Percentiles rank a stretch among this genome's conserved stretches.
phyloP scores from a whole-genome alignment of 2,329 filamentous ascomycete species.

The Dactylellina leptospora region DNA sequence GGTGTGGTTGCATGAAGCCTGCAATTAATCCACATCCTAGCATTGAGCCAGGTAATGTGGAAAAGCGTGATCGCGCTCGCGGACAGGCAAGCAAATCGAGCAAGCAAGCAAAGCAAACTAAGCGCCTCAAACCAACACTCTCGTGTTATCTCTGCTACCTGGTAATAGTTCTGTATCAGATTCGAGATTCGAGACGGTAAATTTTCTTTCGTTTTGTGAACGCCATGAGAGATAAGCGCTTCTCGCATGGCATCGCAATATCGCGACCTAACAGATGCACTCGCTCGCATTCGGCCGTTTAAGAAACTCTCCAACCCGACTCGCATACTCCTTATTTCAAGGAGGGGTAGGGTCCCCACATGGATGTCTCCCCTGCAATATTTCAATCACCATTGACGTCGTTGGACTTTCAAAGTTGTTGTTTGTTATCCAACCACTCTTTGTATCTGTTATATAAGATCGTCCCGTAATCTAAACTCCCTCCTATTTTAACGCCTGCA shows the following conservation, averaged over 20 bases:
- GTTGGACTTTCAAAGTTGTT: not conserved
- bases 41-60: not conserved
- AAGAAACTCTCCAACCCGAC: conserved; percentile 20
- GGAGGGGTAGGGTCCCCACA: conserved; percentile 40
- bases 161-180: conserved; percentile 16
- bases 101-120: conserved; percentile 23
- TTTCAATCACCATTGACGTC: conserved; percentile 37
- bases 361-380: conserved; percentile 30
- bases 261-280: conserved; percentile 5
- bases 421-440: conserved; percentile 13
- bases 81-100: not conserved
- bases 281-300: not conserved
- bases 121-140: conserved; percentile 30
- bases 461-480: not conserved
- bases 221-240: conserved; percentile 30
- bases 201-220: not conserved
- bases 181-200: conserved; percentile 12
- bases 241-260: conserved; percentile 4
- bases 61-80: conserved; percentile 29
- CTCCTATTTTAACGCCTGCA: not conserved
- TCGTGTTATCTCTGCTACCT: conserved; percentile 11
- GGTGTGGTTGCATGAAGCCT: conserved; percentile 41
- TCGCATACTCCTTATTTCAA: conserved; percentile 38
- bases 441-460: no score
- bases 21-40: conserved; percentile 42